Percentiles rank a stretch among this genome's conserved stretches.
Conservation (phyloP, 257 asterid species). For the Euphrasia confusa region DNA sequence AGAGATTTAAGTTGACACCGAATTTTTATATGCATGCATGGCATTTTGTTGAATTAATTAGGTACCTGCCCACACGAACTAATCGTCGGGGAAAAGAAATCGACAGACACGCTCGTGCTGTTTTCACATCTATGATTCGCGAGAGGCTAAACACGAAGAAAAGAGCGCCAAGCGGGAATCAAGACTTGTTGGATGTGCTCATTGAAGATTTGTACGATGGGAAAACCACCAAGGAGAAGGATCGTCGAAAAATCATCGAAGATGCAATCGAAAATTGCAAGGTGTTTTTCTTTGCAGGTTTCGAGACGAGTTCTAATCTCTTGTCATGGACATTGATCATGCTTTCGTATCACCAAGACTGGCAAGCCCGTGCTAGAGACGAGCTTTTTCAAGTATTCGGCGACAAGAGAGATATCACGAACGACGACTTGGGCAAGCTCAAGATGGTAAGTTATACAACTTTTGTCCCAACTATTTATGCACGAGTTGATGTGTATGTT, state of each 20-base stretch:
- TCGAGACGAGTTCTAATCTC: constrained; percentile 19
- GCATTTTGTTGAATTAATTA: background rate
- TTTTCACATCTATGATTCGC: background rate
- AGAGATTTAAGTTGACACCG: too few species aligned
- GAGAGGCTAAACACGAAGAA: background rate
- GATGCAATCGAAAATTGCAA: constrained; percentile 18
- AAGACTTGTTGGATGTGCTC: constrained; percentile 6
- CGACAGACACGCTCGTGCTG: background rate
- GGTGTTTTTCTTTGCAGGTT: constrained; percentile 23
- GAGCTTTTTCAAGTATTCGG: constrained; percentile 27
- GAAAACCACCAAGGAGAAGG: background rate
- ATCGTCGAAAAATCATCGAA: background rate
- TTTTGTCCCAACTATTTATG: too few species aligned
- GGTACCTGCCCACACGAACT: constrained; percentile 14
- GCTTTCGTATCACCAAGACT: constrained; percentile 20
- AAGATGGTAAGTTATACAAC: constrained; percentile 17
- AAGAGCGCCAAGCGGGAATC: background rate
- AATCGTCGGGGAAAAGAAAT: constrained; percentile 10
- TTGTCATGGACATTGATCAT: constrained; percentile 27
- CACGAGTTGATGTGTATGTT: too few species aligned
- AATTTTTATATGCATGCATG: too few species aligned
- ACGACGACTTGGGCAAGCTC: constrained; percentile 20
- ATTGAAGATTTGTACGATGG: constrained; percentile 4
- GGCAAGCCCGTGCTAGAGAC: constrained; percentile 30
- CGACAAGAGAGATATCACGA: background rate